Conservation (phyloP, 2,329 filamentous ascomycete species). For the Ambrosiella xylebori region DNA sequence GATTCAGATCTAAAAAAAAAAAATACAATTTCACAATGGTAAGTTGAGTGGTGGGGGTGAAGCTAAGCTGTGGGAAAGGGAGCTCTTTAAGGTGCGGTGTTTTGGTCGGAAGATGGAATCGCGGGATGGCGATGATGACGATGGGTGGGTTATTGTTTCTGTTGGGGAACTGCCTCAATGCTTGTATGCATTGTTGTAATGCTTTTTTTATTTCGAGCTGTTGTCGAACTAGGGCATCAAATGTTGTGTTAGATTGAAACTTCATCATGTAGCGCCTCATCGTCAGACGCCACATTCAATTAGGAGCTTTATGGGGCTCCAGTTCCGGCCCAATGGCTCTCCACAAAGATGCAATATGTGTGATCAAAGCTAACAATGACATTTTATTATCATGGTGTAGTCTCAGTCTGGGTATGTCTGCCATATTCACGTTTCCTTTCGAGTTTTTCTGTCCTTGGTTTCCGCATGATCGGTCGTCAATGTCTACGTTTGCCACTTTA, state of each 20-base stretch:
- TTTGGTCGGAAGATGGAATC: too few species aligned
- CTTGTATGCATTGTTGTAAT: too few species aligned
- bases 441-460: neutral
- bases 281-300: neutral
- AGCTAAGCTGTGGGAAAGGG: too few species aligned
- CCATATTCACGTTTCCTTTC: neutral
- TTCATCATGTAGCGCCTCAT: neutral
- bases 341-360: neutral
- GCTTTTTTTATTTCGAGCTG: too few species aligned
- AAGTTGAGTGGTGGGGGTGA: neutral
- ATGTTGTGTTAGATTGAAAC: too few species aligned
- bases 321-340: neutral
- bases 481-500: too few species aligned
- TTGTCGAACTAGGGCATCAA: too few species aligned
- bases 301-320: neutral
- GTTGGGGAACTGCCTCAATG: too few species aligned
- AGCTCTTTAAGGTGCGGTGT: too few species aligned
- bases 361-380: slow-evolving; percentile 1
- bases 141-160: too few species aligned
- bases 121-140: too few species aligned
- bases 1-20: neutral
- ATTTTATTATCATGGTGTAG: slow-evolving; percentile 22
- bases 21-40: slow-evolving; percentile 11
- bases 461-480: too few species aligned
- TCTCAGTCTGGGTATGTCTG: slow-evolving; percentile 51